A percentile compares a stretch with the other conserved stretches of the same genome.
Evolutionary conservation across 306 rosid species (phyloP).

Genomic region (Fragaria vesca): DNA sequence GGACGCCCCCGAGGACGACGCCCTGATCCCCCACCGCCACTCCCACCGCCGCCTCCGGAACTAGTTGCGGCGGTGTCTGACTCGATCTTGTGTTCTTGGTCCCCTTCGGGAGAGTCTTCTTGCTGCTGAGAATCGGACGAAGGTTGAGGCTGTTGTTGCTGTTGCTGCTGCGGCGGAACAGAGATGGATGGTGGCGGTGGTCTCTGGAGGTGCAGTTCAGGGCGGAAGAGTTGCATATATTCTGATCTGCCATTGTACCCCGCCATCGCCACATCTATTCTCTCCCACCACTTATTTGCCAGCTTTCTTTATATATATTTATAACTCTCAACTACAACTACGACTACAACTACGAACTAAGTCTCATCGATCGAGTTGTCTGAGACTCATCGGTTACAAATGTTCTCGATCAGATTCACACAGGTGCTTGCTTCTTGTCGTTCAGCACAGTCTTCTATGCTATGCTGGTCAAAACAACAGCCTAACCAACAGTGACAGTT

Average conservation of each 20-base stretch:
- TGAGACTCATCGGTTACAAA: slow-evolving; percentile 6
- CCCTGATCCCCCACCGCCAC: slow-evolving; percentile 9
- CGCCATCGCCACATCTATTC: slow-evolving; percentile 36
- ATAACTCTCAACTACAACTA: not conserved
- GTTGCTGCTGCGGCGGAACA: slow-evolving; percentile 10
- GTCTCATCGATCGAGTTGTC: slow-evolving; percentile 3
- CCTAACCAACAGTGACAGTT: slow-evolving; percentile 7
- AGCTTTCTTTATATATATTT: slow-evolving; percentile 1
- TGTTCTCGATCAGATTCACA: not conserved
- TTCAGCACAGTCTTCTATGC: slow-evolving; percentile 1
- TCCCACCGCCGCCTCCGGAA: slow-evolving; percentile 1
- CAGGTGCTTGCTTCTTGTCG: slow-evolving; percentile 7
- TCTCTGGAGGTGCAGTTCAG: slow-evolving; percentile 29
- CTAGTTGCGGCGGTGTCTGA: slow-evolving; percentile 11
- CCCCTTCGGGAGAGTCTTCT: slow-evolving; percentile 1
- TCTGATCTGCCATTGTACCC: slow-evolving; percentile 26
- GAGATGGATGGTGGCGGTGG: slow-evolving; percentile 7
- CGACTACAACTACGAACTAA: not conserved
- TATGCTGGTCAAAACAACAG: slow-evolving; percentile 8
- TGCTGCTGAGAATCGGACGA: slow-evolving; percentile 15
- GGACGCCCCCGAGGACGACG: slow-evolving; percentile 51
- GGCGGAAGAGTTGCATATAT: slow-evolving; percentile 19
- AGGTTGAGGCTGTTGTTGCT: slow-evolving; percentile 1
- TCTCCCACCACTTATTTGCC: slow-evolving; percentile 36
- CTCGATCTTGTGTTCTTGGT: slow-evolving; percentile 1